Conservation (phyloP, 768 basidiomycete genomes). For the Mycena leptocephala region DNA sequence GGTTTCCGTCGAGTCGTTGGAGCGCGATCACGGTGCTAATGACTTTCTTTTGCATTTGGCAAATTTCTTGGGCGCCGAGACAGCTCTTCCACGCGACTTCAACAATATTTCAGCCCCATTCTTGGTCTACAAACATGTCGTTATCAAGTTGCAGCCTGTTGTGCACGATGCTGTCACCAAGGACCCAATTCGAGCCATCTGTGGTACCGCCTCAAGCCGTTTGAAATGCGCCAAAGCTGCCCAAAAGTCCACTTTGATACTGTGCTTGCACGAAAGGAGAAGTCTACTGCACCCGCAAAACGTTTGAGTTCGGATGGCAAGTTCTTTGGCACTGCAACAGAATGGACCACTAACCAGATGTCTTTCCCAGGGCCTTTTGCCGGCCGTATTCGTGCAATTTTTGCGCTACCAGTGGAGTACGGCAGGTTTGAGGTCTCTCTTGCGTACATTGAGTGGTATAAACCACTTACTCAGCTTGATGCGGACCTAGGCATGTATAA, state of each 20-base stretch:
- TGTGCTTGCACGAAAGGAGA: neutral
- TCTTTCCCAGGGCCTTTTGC: neutral
- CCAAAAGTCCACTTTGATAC: slow-evolving; percentile 18
- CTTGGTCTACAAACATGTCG: slow-evolving; percentile 6
- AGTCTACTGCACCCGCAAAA: neutral
- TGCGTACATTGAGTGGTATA: slow-evolving; percentile 16
- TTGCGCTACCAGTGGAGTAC: slow-evolving; percentile 3
- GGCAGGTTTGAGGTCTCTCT: neutral
- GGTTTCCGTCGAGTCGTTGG: slow-evolving; percentile 20
- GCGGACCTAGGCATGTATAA: slow-evolving; percentile 11
- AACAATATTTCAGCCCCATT: neutral
- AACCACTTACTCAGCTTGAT: slow-evolving; percentile 6
- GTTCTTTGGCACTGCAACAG: neutral
- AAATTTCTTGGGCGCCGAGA: slow-evolving; percentile 16
- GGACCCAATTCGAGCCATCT: neutral
- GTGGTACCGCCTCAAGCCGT: neutral
- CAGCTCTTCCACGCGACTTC: slow-evolving; percentile 3
- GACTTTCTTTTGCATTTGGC: slow-evolving; percentile 33
- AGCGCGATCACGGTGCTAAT: slow-evolving; percentile 21
- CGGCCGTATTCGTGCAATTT: neutral
- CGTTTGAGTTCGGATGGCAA: slow-evolving; percentile 4
- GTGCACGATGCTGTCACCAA: neutral
- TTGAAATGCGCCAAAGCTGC: slow-evolving; percentile 7
- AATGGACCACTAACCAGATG: neutral
- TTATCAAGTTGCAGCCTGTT: neutral